Evolutionary conservation across 2,329 filamentous ascomycete species (phyloP).

Genomic region (Helminthosporium solani): DNA sequence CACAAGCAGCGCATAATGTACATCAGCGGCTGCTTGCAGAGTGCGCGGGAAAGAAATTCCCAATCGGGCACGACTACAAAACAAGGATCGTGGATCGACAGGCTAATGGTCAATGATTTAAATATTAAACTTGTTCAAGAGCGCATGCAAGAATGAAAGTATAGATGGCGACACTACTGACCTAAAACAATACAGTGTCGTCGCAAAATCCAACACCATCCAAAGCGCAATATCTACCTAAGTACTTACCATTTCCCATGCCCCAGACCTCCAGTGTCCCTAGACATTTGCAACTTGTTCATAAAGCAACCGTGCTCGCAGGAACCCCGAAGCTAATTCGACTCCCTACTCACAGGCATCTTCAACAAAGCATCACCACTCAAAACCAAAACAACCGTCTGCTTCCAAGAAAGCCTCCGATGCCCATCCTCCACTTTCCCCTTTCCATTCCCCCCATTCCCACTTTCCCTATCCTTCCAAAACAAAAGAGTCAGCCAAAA

Average conservation of each 20-base stretch:
- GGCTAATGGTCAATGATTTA: not conserved
- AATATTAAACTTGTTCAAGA: not conserved
- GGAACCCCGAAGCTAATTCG: too few relatives aligned
- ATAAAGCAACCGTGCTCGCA: too few relatives aligned
- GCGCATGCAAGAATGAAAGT: too few relatives aligned
- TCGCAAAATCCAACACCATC: too few relatives aligned
- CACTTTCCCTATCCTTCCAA: not conserved
- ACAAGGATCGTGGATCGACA: not conserved
- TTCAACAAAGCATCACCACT: conserved; percentile 1
- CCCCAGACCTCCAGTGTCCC: not conserved
- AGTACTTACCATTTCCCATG: too few relatives aligned
- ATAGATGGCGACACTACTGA: not conserved
- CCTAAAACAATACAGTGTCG: too few relatives aligned
- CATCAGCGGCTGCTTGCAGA: conserved; percentile 44
- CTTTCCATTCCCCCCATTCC: not conserved
- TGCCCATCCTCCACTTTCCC: not conserved
- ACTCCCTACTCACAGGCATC: not conserved
- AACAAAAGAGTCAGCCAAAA: conserved; percentile 2
- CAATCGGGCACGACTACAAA: conserved; percentile 1
- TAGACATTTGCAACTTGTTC: not conserved
- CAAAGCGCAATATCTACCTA: not conserved
- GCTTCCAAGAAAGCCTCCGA: conserved; percentile 3
- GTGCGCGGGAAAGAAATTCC: conserved; percentile 25
- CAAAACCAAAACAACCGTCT: conserved; percentile 8
- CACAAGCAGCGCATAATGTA: conserved; percentile 53